A percentile compares a stretch with the other conserved stretches of the same genome.
Conservation (phyloP, 1,139 yeast genomes). For the Pichia sp. region DNA sequence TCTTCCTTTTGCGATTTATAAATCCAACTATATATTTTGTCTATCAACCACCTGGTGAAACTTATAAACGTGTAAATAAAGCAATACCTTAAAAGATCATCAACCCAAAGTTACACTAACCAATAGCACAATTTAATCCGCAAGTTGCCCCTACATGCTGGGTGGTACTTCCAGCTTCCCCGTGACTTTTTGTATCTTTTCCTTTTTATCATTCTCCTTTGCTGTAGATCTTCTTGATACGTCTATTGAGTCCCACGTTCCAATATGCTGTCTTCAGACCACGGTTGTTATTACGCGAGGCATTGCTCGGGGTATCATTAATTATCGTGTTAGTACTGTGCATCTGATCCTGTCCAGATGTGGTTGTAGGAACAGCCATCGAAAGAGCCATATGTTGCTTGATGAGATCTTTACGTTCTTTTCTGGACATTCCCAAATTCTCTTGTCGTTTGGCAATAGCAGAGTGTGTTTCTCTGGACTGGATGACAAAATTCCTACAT, state of each 20-base stretch:
- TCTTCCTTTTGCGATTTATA: too few species aligned
- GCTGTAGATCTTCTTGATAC: slow-evolving; percentile 31
- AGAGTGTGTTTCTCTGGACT: slow-evolving; percentile 44
- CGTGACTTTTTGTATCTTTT: too few species aligned
- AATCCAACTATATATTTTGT: too few species aligned
- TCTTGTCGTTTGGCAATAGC: slow-evolving; percentile 26
- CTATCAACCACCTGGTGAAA: too few species aligned
- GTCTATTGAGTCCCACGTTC: slow-evolving; percentile 46
- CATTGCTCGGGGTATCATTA: slow-evolving; percentile 19
- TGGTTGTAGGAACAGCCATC: not conserved
- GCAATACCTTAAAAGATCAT: too few species aligned
- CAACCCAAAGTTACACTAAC: too few species aligned
- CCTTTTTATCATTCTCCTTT: slow-evolving; percentile 8
- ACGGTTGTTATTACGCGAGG: slow-evolving; percentile 17
- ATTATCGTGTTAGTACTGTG: not conserved
- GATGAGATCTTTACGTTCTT: slow-evolving; percentile 28
- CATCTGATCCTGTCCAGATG: too few species aligned
- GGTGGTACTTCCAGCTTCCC: too few species aligned
- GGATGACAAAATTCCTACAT: slow-evolving; percentile 69
- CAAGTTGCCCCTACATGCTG: too few species aligned
- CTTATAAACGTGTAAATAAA: too few species aligned
- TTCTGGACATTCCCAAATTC: slow-evolving; percentile 21
- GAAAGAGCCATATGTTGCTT: slow-evolving; percentile 12
- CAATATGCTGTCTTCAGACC: slow-evolving; percentile 50
- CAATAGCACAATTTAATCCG: too few species aligned